phyloP scores from a whole-genome alignment of 2,329 filamentous ascomycete genomes.

The Pseudomassariella vexata region DNA sequence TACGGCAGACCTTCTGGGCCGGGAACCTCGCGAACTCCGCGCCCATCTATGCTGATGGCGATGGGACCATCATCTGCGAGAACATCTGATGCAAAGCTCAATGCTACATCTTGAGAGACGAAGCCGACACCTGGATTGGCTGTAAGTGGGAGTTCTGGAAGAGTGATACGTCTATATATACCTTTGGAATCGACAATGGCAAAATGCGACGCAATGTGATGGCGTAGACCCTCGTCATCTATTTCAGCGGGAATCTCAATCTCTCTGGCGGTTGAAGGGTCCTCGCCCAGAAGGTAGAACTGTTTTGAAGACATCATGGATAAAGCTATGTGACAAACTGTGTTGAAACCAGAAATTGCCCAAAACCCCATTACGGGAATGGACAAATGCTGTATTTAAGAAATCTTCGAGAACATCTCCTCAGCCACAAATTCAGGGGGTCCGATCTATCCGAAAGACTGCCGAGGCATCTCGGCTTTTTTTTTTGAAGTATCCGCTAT shows the following conservation, averaged over 20 bases:
- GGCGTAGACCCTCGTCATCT: constrained; percentile 31
- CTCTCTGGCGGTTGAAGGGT: constrained; percentile 26
- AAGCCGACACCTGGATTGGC: constrained; percentile 37
- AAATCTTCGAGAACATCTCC: too few species aligned
- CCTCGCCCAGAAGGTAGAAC: constrained; percentile 37
- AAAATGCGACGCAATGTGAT: constrained; percentile 35
- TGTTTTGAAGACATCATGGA: constrained; percentile 28
- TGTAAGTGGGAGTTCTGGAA: not conserved
- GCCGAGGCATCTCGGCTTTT: too few species aligned
- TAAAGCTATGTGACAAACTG: too few species aligned
- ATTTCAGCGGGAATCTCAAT: constrained; percentile 28
- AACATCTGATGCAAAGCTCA: constrained; percentile 29
- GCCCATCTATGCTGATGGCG: constrained; percentile 42
- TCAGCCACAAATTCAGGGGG: too few species aligned
- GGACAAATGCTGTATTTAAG: too few species aligned
- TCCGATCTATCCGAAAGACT: too few species aligned
- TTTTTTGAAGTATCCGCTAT: too few species aligned
- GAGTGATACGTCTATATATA: constrained; percentile 12
- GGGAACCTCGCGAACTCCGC: constrained; percentile 41
- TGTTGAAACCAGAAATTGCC: too few species aligned
- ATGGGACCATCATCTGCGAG: constrained; percentile 25
- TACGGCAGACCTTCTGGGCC: constrained; percentile 41
- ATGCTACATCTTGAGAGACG: constrained; percentile 20
- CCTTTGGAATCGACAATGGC: constrained; percentile 35
- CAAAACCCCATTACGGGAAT: too few species aligned